Conservation (phyloP, 2,329 filamentous ascomycete genomes). For the Chaetomium sp. region DNA sequence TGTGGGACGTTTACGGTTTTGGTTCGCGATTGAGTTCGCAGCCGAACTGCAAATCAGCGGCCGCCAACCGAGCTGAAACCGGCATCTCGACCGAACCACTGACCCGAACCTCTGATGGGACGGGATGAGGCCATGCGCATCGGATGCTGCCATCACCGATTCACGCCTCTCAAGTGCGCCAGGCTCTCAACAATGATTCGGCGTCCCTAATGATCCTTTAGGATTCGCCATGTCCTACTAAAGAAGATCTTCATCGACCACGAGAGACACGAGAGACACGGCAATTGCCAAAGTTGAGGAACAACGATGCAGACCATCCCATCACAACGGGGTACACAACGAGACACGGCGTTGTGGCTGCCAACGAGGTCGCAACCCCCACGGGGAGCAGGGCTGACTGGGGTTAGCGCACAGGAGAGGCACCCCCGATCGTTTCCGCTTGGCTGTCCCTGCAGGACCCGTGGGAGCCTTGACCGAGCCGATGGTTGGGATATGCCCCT, state of each 20-base stretch:
- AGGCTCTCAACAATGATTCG: not conserved
- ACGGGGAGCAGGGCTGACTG: conserved; percentile 11
- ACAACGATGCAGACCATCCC: not conserved
- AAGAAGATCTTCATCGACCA: not conserved
- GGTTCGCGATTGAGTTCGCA: not conserved
- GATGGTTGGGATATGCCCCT: not conserved
- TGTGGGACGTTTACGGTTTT: not conserved
- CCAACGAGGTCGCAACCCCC: conserved; percentile 3
- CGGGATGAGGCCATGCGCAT: not conserved
- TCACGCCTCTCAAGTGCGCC: not conserved
- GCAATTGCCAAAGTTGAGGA: not conserved
- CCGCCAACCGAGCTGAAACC: conserved; percentile 11
- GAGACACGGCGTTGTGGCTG: not conserved
- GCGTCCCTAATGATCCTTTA: not conserved
- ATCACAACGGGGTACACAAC: too few species aligned
- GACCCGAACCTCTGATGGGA: not conserved
- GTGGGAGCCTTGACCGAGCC: conserved; percentile 13
- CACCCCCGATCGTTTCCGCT: not conserved
- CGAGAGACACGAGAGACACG: not conserved
- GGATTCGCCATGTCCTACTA: not conserved
- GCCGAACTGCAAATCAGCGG: not conserved
- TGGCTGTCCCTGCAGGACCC: conserved; percentile 9
- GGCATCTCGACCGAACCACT: not conserved
- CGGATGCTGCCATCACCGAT: not conserved
- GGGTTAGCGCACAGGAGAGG: too few species aligned